A percentile compares a stretch with the other conserved stretches of the same genome.
These are phyloP conservation scores for Noccaea caerulescens DNA, from an alignment of 345 rosid species.

Conservation along the genomic window DNA sequence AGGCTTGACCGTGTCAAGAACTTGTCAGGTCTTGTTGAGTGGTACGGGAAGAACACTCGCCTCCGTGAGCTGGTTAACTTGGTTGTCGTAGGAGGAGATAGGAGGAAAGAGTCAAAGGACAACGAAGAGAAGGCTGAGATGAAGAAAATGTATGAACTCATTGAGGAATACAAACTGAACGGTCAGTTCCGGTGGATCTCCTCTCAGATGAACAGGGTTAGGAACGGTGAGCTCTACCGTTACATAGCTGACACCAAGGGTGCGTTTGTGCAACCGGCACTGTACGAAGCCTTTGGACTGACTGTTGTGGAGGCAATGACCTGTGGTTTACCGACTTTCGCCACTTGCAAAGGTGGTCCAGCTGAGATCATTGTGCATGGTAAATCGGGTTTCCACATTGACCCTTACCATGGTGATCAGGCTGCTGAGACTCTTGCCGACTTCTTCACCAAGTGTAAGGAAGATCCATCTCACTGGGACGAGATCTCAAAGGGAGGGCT, in stretches of 20 bases:
- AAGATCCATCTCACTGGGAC: slow-evolving; percentile 74
- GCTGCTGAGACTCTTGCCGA: slow-evolving; percentile 70
- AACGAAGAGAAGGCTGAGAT: slow-evolving; percentile 91
- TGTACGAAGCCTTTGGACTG: slow-evolving; percentile 96
- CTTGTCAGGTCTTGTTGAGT: slow-evolving; percentile 81
- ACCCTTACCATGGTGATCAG: slow-evolving; percentile 90
- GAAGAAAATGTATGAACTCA: slow-evolving; percentile 75
- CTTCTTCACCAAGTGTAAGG: slow-evolving; percentile 74
- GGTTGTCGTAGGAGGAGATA: slow-evolving; percentile 90
- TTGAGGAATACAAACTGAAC: slow-evolving; percentile 65
- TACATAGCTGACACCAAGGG: slow-evolving; percentile 85
- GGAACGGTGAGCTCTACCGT: slow-evolving; percentile 95
- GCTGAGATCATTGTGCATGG: slow-evolving; percentile 94
- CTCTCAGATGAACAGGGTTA: slow-evolving; percentile 87
- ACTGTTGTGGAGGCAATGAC: slow-evolving; percentile 99
- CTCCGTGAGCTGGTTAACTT: slow-evolving; percentile 78
- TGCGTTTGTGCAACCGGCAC: slow-evolving; percentile 81
- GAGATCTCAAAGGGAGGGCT: slow-evolving; percentile 75
- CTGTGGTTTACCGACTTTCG: slow-evolving; percentile 94
- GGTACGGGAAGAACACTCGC: slow-evolving; percentile 82
- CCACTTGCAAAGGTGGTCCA: slow-evolving; percentile 94
- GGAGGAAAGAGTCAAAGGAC: slow-evolving; percentile 91
- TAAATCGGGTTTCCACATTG: slow-evolving; percentile 83
- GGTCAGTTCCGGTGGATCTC: slow-evolving; percentile 91
- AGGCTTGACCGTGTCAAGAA: slow-evolving; percentile 96